A percentile compares a stretch with the other conserved stretches of the same genome.
These are phyloP conservation scores for Rhodofomes roseus DNA, from an alignment of 1,284 basidiomycete genomes.

Conservation along the genomic window DNA sequence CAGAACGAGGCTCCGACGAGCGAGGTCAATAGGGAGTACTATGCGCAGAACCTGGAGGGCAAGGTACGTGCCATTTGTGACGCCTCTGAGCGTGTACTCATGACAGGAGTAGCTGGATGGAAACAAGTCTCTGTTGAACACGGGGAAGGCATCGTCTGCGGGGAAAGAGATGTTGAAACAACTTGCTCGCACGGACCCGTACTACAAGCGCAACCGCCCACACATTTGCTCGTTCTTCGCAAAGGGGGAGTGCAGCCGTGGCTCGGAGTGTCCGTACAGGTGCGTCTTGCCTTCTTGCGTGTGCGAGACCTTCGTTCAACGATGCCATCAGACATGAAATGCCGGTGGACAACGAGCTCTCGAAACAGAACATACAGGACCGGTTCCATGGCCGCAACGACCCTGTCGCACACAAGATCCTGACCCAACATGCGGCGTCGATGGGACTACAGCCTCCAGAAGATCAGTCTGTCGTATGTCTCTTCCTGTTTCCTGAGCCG, in stretches of 20 bases:
- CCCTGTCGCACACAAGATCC: constrained; percentile 87
- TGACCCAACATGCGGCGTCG: constrained; percentile 67
- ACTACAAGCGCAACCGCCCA: constrained; percentile 95
- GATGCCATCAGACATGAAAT: constrained; percentile 71
- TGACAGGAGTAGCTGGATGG: constrained; percentile 52
- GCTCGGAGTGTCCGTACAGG: constrained; percentile 90
- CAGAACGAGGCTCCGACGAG: constrained; percentile 90
- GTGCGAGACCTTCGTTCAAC: neutral
- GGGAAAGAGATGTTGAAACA: constrained; percentile 97
- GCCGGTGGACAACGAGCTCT: constrained; percentile 76
- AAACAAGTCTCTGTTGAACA: constrained; percentile 64
- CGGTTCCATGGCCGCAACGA: constrained; percentile 89
- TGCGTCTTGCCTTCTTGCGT: constrained; percentile 26
- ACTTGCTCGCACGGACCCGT: constrained; percentile 89
- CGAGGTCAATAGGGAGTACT: constrained; percentile 97
- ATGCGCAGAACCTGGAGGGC: constrained; percentile 93
- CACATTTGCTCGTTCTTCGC: constrained; percentile 95
- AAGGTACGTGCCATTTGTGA: constrained; percentile 51
- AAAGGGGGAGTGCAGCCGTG: constrained; percentile 93
- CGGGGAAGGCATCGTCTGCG: constrained; percentile 66
- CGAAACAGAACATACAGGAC: constrained; percentile 92
- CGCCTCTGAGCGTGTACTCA: neutral
- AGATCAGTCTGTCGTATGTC: constrained; percentile 78
- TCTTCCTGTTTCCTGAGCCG: neutral
- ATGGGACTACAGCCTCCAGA: constrained; percentile 89